phyloP scores from a whole-genome alignment of 75 land plant species.

The Picea glauca region DNA sequence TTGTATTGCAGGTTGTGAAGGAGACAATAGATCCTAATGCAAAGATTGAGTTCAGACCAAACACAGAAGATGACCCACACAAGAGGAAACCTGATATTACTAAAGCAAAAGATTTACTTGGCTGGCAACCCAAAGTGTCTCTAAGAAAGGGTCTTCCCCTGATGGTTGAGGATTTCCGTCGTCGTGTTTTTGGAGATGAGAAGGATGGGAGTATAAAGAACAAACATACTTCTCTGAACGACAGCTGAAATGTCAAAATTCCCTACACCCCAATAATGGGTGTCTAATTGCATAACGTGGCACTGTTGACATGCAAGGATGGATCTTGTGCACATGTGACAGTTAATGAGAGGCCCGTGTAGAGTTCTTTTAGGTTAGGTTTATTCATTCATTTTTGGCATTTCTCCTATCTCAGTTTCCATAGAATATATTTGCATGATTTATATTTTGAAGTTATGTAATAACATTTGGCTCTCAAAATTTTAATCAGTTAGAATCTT shows the following conservation, averaged over 20 bases:
- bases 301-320: not conserved
- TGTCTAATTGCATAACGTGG: not conserved
- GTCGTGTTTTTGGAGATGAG: slow-evolving; percentile 77
- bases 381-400: slow-evolving; percentile 11
- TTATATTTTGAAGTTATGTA: not conserved
- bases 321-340: not conserved
- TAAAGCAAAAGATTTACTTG: slow-evolving; percentile 71
- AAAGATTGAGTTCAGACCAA: slow-evolving; percentile 67
- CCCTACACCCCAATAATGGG: no score
- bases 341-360: not conserved
- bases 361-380: not conserved
- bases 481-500: no score
- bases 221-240: not conserved
- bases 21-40: slow-evolving; percentile 83
- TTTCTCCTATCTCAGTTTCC: not conserved
- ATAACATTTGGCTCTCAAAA: no score
- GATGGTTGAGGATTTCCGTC: slow-evolving; percentile 82
- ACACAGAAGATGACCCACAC: slow-evolving; percentile 93
- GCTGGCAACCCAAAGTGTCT: slow-evolving; percentile 84
- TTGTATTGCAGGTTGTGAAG: slow-evolving; percentile 65
- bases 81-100: slow-evolving; percentile 92
- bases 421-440: not conserved
- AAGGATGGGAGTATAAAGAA: slow-evolving; percentile 12
- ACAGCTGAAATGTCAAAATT: not conserved
- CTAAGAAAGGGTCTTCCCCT: slow-evolving; percentile 79